Evolutionary conservation across 2,329 filamentous ascomycete genomes (phyloP), one percentile per base, ranked within the genome.

Genomic region (Didymella exigua): DNA sequence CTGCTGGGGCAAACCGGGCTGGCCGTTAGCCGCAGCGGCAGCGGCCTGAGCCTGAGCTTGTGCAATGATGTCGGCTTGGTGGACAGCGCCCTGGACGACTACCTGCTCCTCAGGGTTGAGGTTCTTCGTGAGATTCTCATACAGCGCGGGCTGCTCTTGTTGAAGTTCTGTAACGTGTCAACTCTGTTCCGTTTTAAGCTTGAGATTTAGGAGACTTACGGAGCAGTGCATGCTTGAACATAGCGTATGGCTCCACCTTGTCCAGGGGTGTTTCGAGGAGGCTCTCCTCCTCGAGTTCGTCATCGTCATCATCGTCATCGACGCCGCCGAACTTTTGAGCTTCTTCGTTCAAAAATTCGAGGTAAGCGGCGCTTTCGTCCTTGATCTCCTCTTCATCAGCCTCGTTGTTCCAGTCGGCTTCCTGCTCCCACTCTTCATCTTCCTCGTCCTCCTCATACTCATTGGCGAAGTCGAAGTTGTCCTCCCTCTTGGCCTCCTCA

Each of bases 271-370:
- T 96, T 76, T 99, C 95, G 2, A 99, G 85, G 46, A 98, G 81
- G 55, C 91, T 89, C 73, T 93, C 93, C 68, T 98, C 95, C 75
- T 98, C 93, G 16, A 96, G 86, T 40, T 97, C 87, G 49, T 96
- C 93, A 51, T 96, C 90, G 1, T 91, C 91, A 9, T 68, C 66
- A 13, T 84, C 83, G 18, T 68, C 66, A 14, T 84, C 83, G 16
- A 88, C 82, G 16, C 87, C 84, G 60, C 88, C 87, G 74, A 95
- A 93, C 74, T 95, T 96, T 67, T 91, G 88, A 11, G 92, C 91
- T 87, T 98, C 93, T 73, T 96, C 90, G 66, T 93, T 96, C 24
- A 99, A 78, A 80, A 99, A 99, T 64, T 98, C 93, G 41, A 99
- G 85, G 74, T 99, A 99, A 5, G 93, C 91, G 21, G 90, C 89